Base-by-base conservation (phyloP, 306 rosid genomes). In the Ziziphus jujuba region DNA sequence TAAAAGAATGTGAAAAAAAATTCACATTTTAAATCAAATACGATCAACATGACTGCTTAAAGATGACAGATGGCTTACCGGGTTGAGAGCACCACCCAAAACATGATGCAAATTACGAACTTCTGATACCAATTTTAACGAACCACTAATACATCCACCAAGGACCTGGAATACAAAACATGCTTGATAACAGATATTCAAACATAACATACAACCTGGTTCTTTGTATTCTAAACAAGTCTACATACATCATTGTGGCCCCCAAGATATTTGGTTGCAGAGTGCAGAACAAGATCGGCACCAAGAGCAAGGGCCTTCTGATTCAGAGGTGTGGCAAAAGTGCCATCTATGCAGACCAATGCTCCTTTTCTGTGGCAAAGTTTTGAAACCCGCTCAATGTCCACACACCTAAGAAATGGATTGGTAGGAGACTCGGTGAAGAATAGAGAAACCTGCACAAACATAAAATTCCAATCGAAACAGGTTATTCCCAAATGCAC, bases 401-500 rank as follows among this genome's bases (percentile, higher is more conserved):
- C 97, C 67, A 92, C 97, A 22, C 98, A 92, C 85, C 98, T 81
- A 51, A 92, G 87, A 82, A 86, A 92, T 23, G 98, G 98, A 79
- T 92, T 92, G 56, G 98, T 92, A 38, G 98, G 98, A 72, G 98
- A 92, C 77, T 92, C 98, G 0, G 98, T 92, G 79, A 87, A 92
- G 89, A 87, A 92, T 36, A 92, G 78, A 64, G 97, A 85, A 71
- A 90, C 96, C 98, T 92, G 82, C 75, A 81, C n/a, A 22, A 12
- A 69, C 21, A 63, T 31, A 72, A 45, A 66, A 66, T 28, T 19
- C 69, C 63, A 70, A 9, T 52, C 59, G 51, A 66, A 28, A 49
- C 33, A 9, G 8, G 43, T 56, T 68, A 36, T 14, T 28, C 19
- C 55, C 10, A 21, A 68, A 24, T 69, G 19, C 24, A 53, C 13